Percentiles rank a stretch among this genome's conserved stretches.
Evolutionary conservation across 1,284 basidiomycete species (phyloP).

Genomic region (Ceratobasidium papillatum): DNA sequence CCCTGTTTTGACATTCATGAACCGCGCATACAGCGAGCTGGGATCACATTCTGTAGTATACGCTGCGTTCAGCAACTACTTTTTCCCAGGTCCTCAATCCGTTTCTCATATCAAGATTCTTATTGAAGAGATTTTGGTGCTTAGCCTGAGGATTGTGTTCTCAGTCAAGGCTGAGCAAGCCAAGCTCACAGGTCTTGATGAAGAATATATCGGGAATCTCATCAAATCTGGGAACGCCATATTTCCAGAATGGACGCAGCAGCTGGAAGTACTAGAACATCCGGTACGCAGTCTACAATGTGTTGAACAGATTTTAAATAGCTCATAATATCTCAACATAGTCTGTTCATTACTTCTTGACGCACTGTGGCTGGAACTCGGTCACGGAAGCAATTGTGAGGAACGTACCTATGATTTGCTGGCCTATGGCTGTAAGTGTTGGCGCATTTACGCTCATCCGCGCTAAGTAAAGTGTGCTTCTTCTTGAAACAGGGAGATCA

Average conservation of each 20-base stretch:
- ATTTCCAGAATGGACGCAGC: slow-evolving; percentile 29
- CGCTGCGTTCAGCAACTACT: slow-evolving; percentile 27
- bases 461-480: neutral
- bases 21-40: slow-evolving; percentile 7
- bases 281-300: slow-evolving; percentile 1
- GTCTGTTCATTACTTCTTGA: slow-evolving; percentile 27
- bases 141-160: neutral
- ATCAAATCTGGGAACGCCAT: slow-evolving; percentile 14
- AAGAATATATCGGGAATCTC: neutral
- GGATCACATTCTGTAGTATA: slow-evolving; percentile 28
- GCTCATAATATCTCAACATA: neutral
- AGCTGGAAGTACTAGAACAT: slow-evolving; percentile 25
- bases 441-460: neutral
- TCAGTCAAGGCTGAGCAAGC: neutral
- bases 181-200: neutral
- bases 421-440: slow-evolving; percentile 28
- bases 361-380: slow-evolving; percentile 33
- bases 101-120: slow-evolving; percentile 11
- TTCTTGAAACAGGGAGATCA: slow-evolving; percentile 13
- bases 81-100: slow-evolving; percentile 16
- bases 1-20: slow-evolving; percentile 16
- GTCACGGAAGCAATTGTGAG: slow-evolving; percentile 6
- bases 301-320: neutral
- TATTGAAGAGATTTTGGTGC: neutral
- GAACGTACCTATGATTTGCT: slow-evolving; percentile 24